Conservation (phyloP, 2,329 filamentous ascomycete genomes). For the Fusarium sp. region DNA sequence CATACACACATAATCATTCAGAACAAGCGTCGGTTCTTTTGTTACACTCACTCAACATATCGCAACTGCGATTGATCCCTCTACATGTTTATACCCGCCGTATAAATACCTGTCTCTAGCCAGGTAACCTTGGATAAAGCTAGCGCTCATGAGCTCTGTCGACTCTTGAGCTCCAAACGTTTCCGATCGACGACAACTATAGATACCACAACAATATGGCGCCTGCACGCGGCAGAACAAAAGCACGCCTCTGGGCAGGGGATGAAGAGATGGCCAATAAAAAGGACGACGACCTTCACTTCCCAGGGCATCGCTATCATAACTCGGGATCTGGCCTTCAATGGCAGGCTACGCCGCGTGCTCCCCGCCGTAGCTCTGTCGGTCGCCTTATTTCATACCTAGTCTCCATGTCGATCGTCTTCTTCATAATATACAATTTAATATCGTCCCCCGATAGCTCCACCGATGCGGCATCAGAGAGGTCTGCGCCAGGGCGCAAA, state of each 20-base stretch:
- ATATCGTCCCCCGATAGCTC: slow-evolving; percentile 45
- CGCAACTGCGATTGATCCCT: slow-evolving; percentile 1
- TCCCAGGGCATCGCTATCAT: slow-evolving; percentile 39
- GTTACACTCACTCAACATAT: not conserved
- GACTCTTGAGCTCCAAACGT: not conserved
- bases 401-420: slow-evolving; percentile 64
- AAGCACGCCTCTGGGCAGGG: slow-evolving; percentile 54
- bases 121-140: slow-evolving; percentile 13
- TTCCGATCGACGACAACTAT: not conserved
- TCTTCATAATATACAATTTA: slow-evolving; percentile 52
- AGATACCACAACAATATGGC: slow-evolving; percentile 50
- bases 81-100: not conserved
- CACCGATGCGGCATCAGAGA: slow-evolving; percentile 10
- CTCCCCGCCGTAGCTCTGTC: slow-evolving; percentile 60
- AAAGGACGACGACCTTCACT: slow-evolving; percentile 64
- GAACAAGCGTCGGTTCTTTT: not conserved
- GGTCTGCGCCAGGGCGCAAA: not conserved
- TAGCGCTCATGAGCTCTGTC: slow-evolving; percentile 26
- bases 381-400: slow-evolving; percentile 62
- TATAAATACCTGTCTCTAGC: slow-evolving; percentile 3
- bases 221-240: slow-evolving; percentile 43
- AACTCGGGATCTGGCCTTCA: slow-evolving; percentile 40
- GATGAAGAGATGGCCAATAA: slow-evolving; percentile 64
- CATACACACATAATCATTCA: not conserved
- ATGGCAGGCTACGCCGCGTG: slow-evolving; percentile 53